Conservation (phyloP, 805 yeast genomes). For the Blastobotrys parvus region DNA sequence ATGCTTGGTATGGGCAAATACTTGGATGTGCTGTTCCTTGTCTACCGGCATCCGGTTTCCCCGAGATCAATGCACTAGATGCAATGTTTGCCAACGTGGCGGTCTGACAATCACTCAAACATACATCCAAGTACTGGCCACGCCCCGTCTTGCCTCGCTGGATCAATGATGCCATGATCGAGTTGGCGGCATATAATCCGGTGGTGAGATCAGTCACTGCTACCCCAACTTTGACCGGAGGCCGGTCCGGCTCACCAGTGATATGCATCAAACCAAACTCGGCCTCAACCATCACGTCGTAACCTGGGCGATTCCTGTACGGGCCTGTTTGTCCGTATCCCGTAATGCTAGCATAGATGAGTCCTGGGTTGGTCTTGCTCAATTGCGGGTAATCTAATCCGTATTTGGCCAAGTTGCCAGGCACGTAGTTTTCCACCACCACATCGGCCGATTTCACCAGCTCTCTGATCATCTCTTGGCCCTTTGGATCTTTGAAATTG, state of each 20-base stretch:
- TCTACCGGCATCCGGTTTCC: conserved; percentile 33
- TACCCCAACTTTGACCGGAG: conserved; percentile 36
- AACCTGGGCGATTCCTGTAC: conserved; percentile 32
- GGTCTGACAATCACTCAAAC: conserved; percentile 33
- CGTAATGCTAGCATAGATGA: conserved; percentile 33
- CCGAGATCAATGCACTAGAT: conserved; percentile 31
- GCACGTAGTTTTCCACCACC: conserved; percentile 33
- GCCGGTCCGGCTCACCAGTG: conserved; percentile 34
- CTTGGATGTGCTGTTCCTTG: conserved; percentile 36
- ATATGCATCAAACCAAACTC: conserved; percentile 38
- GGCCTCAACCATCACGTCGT: conserved; percentile 39
- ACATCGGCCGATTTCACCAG: conserved; percentile 29
- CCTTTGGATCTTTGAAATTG: conserved; percentile 28
- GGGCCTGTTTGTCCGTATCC: conserved; percentile 39
- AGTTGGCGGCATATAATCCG: conserved; percentile 32
- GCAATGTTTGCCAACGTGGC: conserved; percentile 35
- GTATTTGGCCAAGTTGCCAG: conserved; percentile 31
- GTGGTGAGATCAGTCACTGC: conserved; percentile 37
- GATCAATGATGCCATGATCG: conserved; percentile 32
- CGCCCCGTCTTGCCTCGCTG: conserved; percentile 26
- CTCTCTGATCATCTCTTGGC: conserved; percentile 26
- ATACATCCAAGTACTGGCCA: conserved; percentile 33
- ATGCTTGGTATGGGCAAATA: conserved; percentile 35
- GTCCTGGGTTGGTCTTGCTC: conserved; percentile 19
- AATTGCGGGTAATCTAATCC: conserved; percentile 29